Evolutionary conservation across 345 rosid genomes (phyloP).

Genomic region (Linum lewisii): DNA sequence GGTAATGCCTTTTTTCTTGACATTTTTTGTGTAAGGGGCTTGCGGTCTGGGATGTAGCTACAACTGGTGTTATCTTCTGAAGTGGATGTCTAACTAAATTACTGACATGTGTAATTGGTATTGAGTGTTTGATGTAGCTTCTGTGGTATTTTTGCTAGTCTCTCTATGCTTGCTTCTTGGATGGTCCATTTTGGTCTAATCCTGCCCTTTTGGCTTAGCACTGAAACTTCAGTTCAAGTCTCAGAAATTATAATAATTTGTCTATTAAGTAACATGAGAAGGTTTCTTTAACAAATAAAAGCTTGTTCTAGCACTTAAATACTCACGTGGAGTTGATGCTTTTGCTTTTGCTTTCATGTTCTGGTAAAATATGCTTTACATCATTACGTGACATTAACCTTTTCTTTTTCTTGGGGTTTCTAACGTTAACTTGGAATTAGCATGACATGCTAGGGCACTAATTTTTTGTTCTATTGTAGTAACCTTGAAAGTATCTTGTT

Average conservation of each 20-base stretch:
- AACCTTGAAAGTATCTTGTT: too few relatives aligned
- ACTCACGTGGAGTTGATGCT: neutral
- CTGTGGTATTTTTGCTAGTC: neutral
- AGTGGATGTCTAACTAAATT: neutral
- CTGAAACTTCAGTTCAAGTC: neutral
- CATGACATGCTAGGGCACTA: too few relatives aligned
- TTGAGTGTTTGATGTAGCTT: neutral
- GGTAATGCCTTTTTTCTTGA: conserved; percentile 34
- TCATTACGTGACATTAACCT: too few relatives aligned
- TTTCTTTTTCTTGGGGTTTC: neutral
- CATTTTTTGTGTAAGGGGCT: neutral
- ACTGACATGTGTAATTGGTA: neutral
- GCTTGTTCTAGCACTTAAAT: neutral
- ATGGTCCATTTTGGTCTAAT: neutral
- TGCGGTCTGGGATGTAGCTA: neutral
- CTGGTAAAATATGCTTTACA: too few relatives aligned
- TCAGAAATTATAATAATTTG: too few relatives aligned
- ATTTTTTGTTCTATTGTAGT: too few relatives aligned
- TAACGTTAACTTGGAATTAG: too few relatives aligned
- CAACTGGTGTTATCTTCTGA: neutral
- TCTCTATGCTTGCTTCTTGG: neutral
- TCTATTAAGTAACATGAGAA: neutral
- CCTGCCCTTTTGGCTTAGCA: neutral
- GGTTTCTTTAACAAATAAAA: neutral
- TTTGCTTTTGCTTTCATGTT: neutral